phyloP scores from a whole-genome alignment of 352 stramenopile genomes.

The Globisporangium radiosum region DNA sequence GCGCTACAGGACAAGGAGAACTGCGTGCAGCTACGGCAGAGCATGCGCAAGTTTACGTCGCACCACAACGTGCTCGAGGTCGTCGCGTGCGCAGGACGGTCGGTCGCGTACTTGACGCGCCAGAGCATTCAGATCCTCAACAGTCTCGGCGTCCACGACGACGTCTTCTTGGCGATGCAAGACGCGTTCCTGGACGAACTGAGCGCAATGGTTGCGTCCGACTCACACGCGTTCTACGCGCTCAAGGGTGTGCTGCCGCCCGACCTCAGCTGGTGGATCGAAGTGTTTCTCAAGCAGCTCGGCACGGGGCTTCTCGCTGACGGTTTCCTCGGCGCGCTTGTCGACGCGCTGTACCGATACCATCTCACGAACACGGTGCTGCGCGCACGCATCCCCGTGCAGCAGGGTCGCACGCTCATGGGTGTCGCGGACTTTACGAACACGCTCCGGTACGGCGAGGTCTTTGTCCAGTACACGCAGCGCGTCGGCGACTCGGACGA shows the following conservation, averaged over 20 bases:
- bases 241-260: conserved; percentile 38
- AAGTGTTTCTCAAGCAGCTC: conserved; percentile 30
- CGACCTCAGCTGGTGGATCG: conserved; percentile 25
- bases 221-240: conserved; percentile 35
- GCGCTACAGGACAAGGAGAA: conserved; percentile 10
- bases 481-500: conserved; percentile 22
- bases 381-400: conserved; percentile 66
- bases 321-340: conserved; percentile 43
- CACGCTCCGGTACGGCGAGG: conserved; percentile 56
- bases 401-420: conserved; percentile 62
- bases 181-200: conserved; percentile 61
- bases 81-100: conserved; percentile 42
- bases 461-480: conserved; percentile 75
- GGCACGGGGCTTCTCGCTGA: conserved; percentile 35
- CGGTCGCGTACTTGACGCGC: conserved; percentile 59
- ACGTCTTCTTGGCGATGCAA: conserved; percentile 62
- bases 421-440: conserved; percentile 77
- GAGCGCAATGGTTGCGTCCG: conserved; percentile 41
- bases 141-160: conserved; percentile 48
- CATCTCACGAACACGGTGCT: conserved; percentile 62
- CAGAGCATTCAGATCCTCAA: conserved; percentile 74
- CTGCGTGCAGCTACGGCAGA: conserved; percentile 41
- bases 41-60: conserved; percentile 70
- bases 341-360: conserved; percentile 61
- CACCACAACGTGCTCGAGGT: conserved; percentile 63